Evolutionary conservation across 768 basidiomycete species (phyloP).

Genomic region (Plicaturopsis crispa): DNA sequence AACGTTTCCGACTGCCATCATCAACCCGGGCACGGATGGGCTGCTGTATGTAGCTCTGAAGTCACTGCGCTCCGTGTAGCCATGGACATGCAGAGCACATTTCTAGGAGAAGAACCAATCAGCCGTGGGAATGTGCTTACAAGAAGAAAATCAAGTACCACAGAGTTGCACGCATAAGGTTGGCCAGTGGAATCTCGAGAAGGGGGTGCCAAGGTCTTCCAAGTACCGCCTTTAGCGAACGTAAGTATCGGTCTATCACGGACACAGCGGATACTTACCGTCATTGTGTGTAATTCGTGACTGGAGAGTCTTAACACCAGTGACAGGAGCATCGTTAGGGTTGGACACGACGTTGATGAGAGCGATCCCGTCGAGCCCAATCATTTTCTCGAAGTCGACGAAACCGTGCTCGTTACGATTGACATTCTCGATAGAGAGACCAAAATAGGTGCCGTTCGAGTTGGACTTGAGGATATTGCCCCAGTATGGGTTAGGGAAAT

Average conservation of each 20-base stretch:
- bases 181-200: slow-evolving; percentile 65
- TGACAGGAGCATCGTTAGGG: slow-evolving; percentile 62
- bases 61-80: slow-evolving; percentile 90
- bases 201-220: slow-evolving; percentile 81
- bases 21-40: slow-evolving; percentile 83
- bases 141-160: slow-evolving; percentile 33
- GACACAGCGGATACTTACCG: slow-evolving; percentile 39
- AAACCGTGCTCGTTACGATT: slow-evolving; percentile 86
- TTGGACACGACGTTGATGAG: slow-evolving; percentile 88
- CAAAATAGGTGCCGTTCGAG: slow-evolving; percentile 97
- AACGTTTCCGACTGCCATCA: slow-evolving; percentile 96
- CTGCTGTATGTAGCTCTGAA: slow-evolving; percentile 90
- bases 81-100: slow-evolving; percentile 88
- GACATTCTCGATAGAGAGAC: slow-evolving; percentile 76
- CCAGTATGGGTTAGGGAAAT: slow-evolving; percentile 66
- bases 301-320: slow-evolving; percentile 69
- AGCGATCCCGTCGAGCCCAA: slow-evolving; percentile 93
- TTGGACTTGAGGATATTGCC: slow-evolving; percentile 94
- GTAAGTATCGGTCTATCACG: slow-evolving; percentile 3
- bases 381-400: slow-evolving; percentile 98
- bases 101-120: slow-evolving; percentile 34
- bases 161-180: slow-evolving; percentile 59
- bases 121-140: slow-evolving; percentile 1
- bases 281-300: slow-evolving; percentile 95
- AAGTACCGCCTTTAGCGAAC: slow-evolving; percentile 59